Percentiles rank a stretch among this genome's conserved stretches.
Evolutionary conservation across 2,329 filamentous ascomycete genomes (phyloP).

Genomic region (Calonectria multiphialidica): DNA sequence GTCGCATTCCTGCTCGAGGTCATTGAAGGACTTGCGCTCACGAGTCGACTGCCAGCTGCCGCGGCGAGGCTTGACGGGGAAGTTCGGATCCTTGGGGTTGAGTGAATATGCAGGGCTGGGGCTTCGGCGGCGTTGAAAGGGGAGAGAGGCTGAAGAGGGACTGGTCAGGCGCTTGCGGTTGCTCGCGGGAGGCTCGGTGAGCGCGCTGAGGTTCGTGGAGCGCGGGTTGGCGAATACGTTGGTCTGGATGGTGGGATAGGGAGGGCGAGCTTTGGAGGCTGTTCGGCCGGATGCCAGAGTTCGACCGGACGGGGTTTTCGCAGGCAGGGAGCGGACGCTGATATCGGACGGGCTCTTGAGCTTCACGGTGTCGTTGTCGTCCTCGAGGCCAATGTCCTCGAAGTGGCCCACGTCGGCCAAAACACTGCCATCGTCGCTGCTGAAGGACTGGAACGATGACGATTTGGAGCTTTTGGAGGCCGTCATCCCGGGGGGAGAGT

Average conservation of each 20-base stretch:
- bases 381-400: conserved; percentile 91
- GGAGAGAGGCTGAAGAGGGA: conserved; percentile 52
- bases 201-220: conserved; percentile 59
- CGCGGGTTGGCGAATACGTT: conserved; percentile 63
- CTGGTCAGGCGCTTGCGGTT: conserved; percentile 43
- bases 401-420: conserved; percentile 85
- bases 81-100: conserved; percentile 56
- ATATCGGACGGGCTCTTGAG: conserved; percentile 62
- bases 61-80: conserved; percentile 59
- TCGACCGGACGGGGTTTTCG: conserved; percentile 45
- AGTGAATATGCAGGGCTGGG: conserved; percentile 63
- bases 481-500: conserved; percentile 72
- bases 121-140: conserved; percentile 58
- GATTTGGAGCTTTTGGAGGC: conserved; percentile 91
- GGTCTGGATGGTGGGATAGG: conserved; percentile 59
- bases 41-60: conserved; percentile 79
- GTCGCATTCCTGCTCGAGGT: conserved; percentile 82
- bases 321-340: conserved; percentile 50
- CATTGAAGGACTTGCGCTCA: conserved; percentile 74
- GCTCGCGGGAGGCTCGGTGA: conserved; percentile 50
- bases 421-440: conserved; percentile 78
- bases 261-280: conserved; percentile 53
- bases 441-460: conserved; percentile 86
- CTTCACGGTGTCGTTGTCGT: conserved; percentile 65
- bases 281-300: conserved; percentile 47